phyloP scores from a whole-genome alignment of 2,329 filamentous ascomycete genomes.

The Phyllosticta paracitricarpa region DNA sequence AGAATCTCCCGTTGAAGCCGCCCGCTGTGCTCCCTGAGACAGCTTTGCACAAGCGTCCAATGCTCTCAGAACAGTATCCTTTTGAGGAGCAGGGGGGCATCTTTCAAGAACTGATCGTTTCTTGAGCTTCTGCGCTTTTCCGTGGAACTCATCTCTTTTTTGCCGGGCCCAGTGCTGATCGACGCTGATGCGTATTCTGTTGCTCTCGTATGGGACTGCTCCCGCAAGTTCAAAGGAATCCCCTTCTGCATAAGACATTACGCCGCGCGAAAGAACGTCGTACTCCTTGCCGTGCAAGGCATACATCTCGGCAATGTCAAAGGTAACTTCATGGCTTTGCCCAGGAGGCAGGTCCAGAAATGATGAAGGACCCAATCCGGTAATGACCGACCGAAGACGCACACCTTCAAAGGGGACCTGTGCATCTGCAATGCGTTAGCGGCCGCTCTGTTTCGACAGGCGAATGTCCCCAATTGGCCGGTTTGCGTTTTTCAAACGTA shows the following conservation, averaged over 20 bases:
- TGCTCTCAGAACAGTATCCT: slow-evolving; percentile 39
- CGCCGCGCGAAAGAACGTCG: slow-evolving; percentile 46
- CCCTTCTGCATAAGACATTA: slow-evolving; percentile 45
- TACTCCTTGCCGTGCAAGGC: slow-evolving; percentile 46
- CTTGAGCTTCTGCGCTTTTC: slow-evolving; percentile 25
- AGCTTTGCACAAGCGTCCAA: slow-evolving; percentile 45
- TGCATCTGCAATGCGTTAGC: slow-evolving; percentile 21
- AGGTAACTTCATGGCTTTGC: slow-evolving; percentile 42
- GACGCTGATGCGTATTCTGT: slow-evolving; percentile 47
- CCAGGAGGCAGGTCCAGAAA: slow-evolving; percentile 41
- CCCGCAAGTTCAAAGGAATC: slow-evolving; percentile 45
- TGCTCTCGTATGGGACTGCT: slow-evolving; percentile 48
- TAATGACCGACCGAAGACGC: slow-evolving; percentile 37
- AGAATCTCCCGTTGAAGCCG: slow-evolving; percentile 40
- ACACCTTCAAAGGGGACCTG: slow-evolving; percentile 45
- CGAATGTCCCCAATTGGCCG: not conserved
- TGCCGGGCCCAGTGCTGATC: slow-evolving; percentile 46
- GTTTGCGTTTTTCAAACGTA: slow-evolving; percentile 20
- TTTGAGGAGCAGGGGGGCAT: slow-evolving; percentile 41
- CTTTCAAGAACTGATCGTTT: slow-evolving; percentile 41
- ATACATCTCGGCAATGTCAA: slow-evolving; percentile 48
- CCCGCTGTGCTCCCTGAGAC: slow-evolving; percentile 43
- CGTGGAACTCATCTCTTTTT: slow-evolving; percentile 38
- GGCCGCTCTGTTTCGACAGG: not conserved
- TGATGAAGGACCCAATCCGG: slow-evolving; percentile 37